phyloP scores from a whole-genome alignment of 1,284 basidiomycete species.

The Stereum hirsutum region DNA sequence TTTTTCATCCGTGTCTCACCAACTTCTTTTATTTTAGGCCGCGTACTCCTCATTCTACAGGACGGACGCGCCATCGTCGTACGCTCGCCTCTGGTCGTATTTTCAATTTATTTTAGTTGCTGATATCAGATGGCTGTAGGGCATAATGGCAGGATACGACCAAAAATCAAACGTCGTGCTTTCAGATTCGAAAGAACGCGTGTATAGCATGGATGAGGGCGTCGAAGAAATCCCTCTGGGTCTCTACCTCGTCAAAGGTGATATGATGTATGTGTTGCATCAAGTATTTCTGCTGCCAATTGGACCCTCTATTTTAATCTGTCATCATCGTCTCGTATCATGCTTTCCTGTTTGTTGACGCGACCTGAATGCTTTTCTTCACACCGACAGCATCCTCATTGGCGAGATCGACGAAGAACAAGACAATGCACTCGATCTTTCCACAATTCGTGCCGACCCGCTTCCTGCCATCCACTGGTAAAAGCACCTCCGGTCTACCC shows the following conservation, averaged over 20 bases:
- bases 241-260: slow-evolving; percentile 93
- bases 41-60: slow-evolving; percentile 83
- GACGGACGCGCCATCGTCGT: slow-evolving; percentile 86
- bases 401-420: slow-evolving; percentile 85
- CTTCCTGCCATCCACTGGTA: slow-evolving; percentile 72
- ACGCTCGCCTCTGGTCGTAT: slow-evolving; percentile 18
- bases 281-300: background rate
- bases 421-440: slow-evolving; percentile 75
- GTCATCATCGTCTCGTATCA: background rate
- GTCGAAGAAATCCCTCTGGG: slow-evolving; percentile 96
- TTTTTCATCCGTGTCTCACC: slow-evolving; percentile 2
- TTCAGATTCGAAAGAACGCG: slow-evolving; percentile 83
- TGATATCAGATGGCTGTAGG: slow-evolving; percentile 33
- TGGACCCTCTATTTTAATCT: background rate
- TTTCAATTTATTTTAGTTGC: background rate
- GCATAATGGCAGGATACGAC: slow-evolving; percentile 84
- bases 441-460: slow-evolving; percentile 82
- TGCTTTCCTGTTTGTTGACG: background rate
- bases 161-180: slow-evolving; percentile 91
- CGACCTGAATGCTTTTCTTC: background rate
- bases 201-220: slow-evolving; percentile 83
- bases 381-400: slow-evolving; percentile 61
- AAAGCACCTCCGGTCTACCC: slow-evolving; percentile 11
- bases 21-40: slow-evolving; percentile 34
- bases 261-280: slow-evolving; percentile 78